phyloP scores from a whole-genome alignment of 1,284 basidiomycete species.

The Pyrrhoderma noxium region DNA sequence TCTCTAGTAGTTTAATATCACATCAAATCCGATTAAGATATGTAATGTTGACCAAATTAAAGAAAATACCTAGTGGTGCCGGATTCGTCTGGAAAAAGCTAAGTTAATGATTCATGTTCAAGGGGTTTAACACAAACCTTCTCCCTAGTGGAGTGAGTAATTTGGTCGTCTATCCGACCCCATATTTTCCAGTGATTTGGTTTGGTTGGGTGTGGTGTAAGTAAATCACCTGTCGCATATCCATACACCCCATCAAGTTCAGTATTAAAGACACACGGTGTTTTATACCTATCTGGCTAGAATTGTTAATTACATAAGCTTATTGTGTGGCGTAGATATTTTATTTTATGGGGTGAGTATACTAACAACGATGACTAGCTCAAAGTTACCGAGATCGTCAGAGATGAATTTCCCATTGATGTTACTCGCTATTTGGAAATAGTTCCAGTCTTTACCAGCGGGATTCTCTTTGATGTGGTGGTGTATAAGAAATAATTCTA shows the following conservation, averaged over 20 bases:
- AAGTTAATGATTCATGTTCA: background rate
- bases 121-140: conserved; percentile 29
- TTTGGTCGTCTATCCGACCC: conserved; percentile 44
- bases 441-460: conserved; percentile 24
- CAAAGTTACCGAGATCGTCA: conserved; percentile 20
- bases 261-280: conserved; percentile 19
- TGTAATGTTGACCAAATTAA: background rate
- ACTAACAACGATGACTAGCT: no score
- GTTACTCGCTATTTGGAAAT: conserved; percentile 20
- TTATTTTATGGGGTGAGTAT: no score
- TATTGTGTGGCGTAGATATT: background rate
- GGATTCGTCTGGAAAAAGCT: conserved; percentile 32
- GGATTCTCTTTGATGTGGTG: no score
- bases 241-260: conserved; percentile 23
- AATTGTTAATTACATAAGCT: conserved; percentile 15
- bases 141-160: conserved; percentile 44
- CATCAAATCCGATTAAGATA: no score
- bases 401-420: conserved; percentile 8
- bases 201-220: conserved; percentile 39
- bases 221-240: conserved; percentile 36
- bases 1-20: conserved; percentile 32
- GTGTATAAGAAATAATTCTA: no score
- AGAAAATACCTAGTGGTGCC: conserved; percentile 31
- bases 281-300: conserved; percentile 13
- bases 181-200: conserved; percentile 36